Conservation (phyloP, 2,329 filamentous ascomycete species). For the Tolypocladium ophioglossoides region DNA sequence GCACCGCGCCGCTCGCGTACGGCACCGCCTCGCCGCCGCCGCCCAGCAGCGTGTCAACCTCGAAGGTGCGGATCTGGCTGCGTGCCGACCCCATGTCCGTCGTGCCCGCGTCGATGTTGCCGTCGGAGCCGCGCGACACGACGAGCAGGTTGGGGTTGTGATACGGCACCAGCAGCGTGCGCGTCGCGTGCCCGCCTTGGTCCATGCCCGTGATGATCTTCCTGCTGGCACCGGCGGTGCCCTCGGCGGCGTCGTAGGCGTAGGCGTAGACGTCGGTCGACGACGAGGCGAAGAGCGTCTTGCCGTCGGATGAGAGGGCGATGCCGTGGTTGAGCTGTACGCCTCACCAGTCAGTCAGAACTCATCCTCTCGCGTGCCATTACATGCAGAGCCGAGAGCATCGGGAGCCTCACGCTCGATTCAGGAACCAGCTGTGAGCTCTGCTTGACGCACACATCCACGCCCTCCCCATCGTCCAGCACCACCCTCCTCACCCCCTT, state of each 20-base stretch:
- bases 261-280: conserved; percentile 44
- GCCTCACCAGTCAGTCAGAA: not conserved
- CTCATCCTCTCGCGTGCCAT: not conserved
- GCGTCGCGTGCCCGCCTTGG: conserved; percentile 47
- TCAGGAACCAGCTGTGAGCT: conserved; percentile 16
- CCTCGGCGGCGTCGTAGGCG: conserved; percentile 42
- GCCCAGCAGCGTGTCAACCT: conserved; percentile 17
- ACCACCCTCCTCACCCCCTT: conserved; percentile 22
- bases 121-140: conserved; percentile 49
- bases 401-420: conserved; percentile 10
- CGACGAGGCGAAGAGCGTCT: conserved; percentile 40
- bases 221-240: conserved; percentile 30
- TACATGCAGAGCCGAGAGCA: not conserved
- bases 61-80: conserved; percentile 47
- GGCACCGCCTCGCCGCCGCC: conserved; percentile 13
- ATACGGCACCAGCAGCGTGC: conserved; percentile 49
- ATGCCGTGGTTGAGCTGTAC: conserved; percentile 41
- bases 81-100: conserved; percentile 38
- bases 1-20: conserved; percentile 31
- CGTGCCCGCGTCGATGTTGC: conserved; percentile 45
- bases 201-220: conserved; percentile 48
- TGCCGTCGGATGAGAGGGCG: conserved; percentile 33
- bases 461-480: conserved; percentile 17
- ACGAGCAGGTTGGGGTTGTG: conserved; percentile 42
- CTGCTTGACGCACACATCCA: conserved; percentile 17